Base-by-base conservation (phyloP, 352 stramenopile species). In the Halophytophthora batemanensis region DNA sequence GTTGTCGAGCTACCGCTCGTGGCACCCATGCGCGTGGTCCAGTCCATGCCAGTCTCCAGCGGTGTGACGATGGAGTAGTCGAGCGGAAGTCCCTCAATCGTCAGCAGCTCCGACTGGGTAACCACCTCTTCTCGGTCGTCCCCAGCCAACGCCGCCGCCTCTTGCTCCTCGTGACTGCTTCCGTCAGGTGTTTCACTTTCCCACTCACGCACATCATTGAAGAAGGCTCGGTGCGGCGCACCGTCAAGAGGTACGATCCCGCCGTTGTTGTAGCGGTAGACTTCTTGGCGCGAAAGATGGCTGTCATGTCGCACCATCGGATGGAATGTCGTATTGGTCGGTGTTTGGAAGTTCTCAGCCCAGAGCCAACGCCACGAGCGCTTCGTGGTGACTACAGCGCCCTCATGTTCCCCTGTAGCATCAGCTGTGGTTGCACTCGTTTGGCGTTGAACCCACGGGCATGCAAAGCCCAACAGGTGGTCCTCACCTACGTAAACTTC, bases 401-500 rank as follows among this genome's bases (percentile, higher is more conserved):
- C 64, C 2, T 69, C 61, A 22, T 59, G 65, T 3, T 23, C 49
- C 18, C 38, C 50, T 17, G 17, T 50, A 47, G 52, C 56, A 17
- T 61, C 38, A 40, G 36, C 38, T 48, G 46, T 29, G 19, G 36
- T 35, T 7, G 38, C 29, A 23, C 61, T 49, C 2, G 15, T 13
- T 3, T 51, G 29, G 14, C 61, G 48, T 12, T 38, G 38, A 34
- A 69, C 42, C 21, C 52, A 63, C 11, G 96, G 95, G 60, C 95
- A 98, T 6, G 60, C 59, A 50, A 98, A 98, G 5, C 66, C 71
- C 59, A 97, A 81, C n/a, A 95, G 70, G 53, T 90, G 86, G 52
- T 98, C 91, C 6, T 87, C 64, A 15, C 96, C 96, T 3, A 98
- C 76, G 63, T 96, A 98, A 33, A 99, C 83, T 56, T 99, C 96